phyloP scores from a whole-genome alignment of 495 filamentous ascomycete genomes.

The Tuber melanosporum region DNA sequence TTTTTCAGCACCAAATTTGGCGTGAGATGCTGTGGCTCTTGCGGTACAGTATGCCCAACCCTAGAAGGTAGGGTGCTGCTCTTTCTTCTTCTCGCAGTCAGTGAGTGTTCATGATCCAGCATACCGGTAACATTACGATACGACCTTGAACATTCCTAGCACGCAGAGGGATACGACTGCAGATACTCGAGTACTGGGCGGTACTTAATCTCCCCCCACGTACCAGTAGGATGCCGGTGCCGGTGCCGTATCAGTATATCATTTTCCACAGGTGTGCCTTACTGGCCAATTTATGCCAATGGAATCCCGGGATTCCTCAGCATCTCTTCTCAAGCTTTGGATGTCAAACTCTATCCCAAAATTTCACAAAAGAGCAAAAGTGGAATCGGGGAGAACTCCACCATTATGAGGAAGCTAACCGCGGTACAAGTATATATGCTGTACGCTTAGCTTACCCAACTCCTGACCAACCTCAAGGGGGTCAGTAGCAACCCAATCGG shows the following conservation, averaged over 20 bases:
- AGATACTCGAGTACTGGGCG: neutral
- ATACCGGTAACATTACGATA: neutral
- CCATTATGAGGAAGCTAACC: neutral
- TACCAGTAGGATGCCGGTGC: neutral
- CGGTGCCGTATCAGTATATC: neutral
- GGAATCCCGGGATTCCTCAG: neutral
- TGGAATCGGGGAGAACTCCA: neutral
- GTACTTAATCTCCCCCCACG: neutral
- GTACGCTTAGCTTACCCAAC: neutral
- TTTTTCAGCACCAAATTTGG: neutral
- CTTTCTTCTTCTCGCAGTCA: neutral
- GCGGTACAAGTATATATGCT: neutral
- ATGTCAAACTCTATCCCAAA: neutral
- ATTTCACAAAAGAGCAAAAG: neutral
- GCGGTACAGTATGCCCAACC: neutral
- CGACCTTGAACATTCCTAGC: neutral
- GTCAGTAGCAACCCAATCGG: neutral
- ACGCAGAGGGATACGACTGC: neutral
- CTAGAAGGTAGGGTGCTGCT: neutral
- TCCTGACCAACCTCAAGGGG: neutral
- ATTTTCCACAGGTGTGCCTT: neutral
- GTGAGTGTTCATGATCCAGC: neutral
- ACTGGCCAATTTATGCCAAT: neutral
- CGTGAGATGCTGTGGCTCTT: neutral
- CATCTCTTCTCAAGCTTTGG: neutral